Evolutionary conservation across 106 monocot species (phyloP).

Genomic region (Xerophyta viscosa): DNA sequence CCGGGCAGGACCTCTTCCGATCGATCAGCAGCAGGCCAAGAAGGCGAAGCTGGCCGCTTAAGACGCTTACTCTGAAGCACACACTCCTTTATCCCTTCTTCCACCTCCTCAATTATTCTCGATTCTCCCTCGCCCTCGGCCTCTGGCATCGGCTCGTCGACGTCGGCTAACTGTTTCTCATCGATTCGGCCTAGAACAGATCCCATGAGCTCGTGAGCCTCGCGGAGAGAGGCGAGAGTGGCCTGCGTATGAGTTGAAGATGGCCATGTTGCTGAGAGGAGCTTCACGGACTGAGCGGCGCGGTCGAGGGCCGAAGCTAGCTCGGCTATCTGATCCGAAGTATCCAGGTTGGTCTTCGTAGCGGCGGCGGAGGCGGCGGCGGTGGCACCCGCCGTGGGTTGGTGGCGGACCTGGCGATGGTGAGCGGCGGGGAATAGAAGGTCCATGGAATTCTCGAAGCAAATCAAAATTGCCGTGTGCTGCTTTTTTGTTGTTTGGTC

Average conservation of each 20-base stretch:
- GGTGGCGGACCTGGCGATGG: too few relatives aligned
- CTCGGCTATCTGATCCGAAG: too few relatives aligned
- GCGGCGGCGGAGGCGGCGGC: too few relatives aligned
- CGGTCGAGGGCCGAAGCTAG: too few relatives aligned
- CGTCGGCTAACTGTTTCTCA: not conserved
- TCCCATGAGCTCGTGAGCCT: not conserved
- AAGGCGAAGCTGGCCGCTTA: not conserved
- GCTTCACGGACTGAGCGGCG: not conserved
- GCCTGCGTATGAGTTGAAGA: not conserved
- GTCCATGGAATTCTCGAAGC: too few relatives aligned
- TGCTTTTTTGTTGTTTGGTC: too few relatives aligned
- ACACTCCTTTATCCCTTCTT: not conserved
- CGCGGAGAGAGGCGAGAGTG: not conserved
- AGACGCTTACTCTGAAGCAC: not conserved
- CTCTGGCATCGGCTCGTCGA: slow-evolving; percentile 9
- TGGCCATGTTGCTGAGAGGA: not conserved
- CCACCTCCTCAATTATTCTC: slow-evolving; percentile 2
- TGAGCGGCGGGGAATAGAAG: too few relatives aligned
- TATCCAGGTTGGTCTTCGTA: too few relatives aligned
- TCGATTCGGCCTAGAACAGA: not conserved
- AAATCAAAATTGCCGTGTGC: too few relatives aligned
- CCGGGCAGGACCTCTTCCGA: not conserved
- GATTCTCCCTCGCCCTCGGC: not conserved
- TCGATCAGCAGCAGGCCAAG: not conserved
- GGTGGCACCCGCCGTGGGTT: too few relatives aligned